Base-by-base conservation (phyloP, 345 rosid species). In the Corchorus olitorius region DNA sequence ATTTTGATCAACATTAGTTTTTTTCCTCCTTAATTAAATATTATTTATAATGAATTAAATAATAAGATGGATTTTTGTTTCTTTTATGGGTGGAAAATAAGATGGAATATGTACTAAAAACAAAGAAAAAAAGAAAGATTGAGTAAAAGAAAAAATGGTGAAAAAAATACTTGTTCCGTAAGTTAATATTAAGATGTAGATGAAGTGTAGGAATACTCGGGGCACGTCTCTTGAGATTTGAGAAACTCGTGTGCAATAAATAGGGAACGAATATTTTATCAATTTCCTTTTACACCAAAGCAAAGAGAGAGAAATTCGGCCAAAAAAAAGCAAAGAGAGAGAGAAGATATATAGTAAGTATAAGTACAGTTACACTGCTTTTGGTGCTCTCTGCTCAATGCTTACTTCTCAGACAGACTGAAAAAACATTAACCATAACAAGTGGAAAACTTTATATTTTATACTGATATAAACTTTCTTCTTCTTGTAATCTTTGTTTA, bases 381-480 rank as follows among this genome's bases (percentile, higher is more conserved):
- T 22, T 58, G 49, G 63, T 53, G 62, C 74, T 71, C 70, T 53
- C 48, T 8, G 48, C 48, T 5, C 10, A 62, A n/a, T 61, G 65
- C 50, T 41, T 27, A 35, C 46, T 52, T 43, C 60, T 52, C 73
- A 53, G 61, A 5, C 61, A 34, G 61, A 70, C 62, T 17, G 48
- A 70, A 53, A 27, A 39, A 52, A 60, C 61, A 16, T 53, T 52
- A 34, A 52, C 60, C 37, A 35, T 70, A 27, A 16, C 16, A 50
- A 15, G 60, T 60, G 58, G 67, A 53, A 20, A 60, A 73, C 56
- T 73, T 27, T 48, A 41, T 45, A 53, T 46, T 73, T n/a, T n/a
- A n/a, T n/a, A n/a, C n/a, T n/a, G n/a, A n/a, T n/a, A n/a, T 27
- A 27, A 27, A 27, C 27, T 27, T 27, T 27, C 17, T 35, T 53